These are phyloP conservation scores for Oryza brachyantha DNA, from an alignment of 176 grass and related monocot genomes.

Conservation along the genomic window DNA sequence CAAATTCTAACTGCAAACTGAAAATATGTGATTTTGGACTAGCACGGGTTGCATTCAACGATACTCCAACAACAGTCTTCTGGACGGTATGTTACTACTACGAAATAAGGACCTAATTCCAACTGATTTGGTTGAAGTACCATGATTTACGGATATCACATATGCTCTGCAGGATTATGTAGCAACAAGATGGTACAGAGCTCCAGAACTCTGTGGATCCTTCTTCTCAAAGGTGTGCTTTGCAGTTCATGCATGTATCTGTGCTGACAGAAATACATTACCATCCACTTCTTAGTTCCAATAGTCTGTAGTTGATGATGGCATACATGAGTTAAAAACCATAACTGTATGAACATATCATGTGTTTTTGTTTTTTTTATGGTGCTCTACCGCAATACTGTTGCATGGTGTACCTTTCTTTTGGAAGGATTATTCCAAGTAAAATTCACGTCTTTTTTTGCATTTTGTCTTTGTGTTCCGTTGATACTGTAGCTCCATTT, in stretches of 20 bases:
- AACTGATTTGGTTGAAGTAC: slow-evolving; percentile 5
- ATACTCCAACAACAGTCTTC: slow-evolving; percentile 90
- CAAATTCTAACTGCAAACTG: slow-evolving; percentile 97
- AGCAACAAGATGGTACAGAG: slow-evolving; percentile 99
- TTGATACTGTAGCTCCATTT: neutral
- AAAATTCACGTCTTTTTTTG: neutral
- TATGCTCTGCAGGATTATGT: slow-evolving; percentile 87
- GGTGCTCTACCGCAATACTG: neutral
- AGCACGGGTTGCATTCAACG: slow-evolving; percentile 87
- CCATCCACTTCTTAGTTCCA: neutral
- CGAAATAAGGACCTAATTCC: neutral
- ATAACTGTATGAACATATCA: neutral
- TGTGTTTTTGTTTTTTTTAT: neutral
- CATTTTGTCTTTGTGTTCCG: neutral
- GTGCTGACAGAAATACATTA: neutral
- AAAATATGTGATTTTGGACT: slow-evolving; percentile 99
- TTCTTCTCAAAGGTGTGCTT: slow-evolving; percentile 85
- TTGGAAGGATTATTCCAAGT: neutral
- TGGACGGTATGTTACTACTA: slow-evolving; percentile 76
- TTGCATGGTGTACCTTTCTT: neutral
- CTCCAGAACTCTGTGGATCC: slow-evolving; percentile 97
- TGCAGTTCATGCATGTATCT: slow-evolving; percentile 2
- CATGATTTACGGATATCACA: slow-evolving; percentile 6
- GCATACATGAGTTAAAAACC: neutral
- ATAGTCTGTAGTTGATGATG: neutral